Conservation (phyloP, 2,329 filamentous ascomycete genomes). For the Elsinoe fawcettii region DNA sequence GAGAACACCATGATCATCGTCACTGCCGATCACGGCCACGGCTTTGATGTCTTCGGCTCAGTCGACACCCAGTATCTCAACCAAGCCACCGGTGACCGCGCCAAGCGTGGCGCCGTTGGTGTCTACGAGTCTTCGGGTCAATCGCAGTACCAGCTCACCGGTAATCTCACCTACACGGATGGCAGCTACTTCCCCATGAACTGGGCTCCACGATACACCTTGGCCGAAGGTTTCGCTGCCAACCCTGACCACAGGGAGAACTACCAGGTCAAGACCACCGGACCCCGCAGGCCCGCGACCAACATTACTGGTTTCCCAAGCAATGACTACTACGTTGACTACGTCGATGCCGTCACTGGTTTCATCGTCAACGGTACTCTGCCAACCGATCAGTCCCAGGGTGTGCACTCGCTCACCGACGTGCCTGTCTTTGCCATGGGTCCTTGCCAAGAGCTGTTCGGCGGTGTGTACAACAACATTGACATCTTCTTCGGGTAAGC, state of each 20-base stretch:
- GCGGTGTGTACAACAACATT: slow-evolving; percentile 61
- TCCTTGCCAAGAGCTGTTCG: slow-evolving; percentile 69
- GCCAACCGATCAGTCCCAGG: slow-evolving; percentile 54
- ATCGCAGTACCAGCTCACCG: slow-evolving; percentile 63
- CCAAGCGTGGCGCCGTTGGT: slow-evolving; percentile 68
- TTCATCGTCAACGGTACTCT: slow-evolving; percentile 71
- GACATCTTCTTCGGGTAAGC: slow-evolving; percentile 56
- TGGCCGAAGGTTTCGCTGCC: slow-evolving; percentile 64
- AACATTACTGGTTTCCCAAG: slow-evolving; percentile 42
- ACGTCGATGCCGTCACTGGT: slow-evolving; percentile 57
- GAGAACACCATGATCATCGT: slow-evolving; percentile 73
- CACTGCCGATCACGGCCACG: slow-evolving; percentile 82
- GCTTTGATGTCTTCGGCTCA: slow-evolving; percentile 77
- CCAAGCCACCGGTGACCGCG: slow-evolving; percentile 56
- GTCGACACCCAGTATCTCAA: slow-evolving; percentile 73
- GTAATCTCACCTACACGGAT: slow-evolving; percentile 57
- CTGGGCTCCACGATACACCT: slow-evolving; percentile 78
- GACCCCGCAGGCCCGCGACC: slow-evolving; percentile 54
- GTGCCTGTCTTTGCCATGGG: slow-evolving; percentile 72
- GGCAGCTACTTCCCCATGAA: slow-evolving; percentile 71
- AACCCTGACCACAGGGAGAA: slow-evolving; percentile 70
- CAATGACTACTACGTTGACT: slow-evolving; percentile 58
- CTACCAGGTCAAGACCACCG: slow-evolving; percentile 61
- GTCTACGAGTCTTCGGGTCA: slow-evolving; percentile 65
- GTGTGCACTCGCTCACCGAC: slow-evolving; percentile 70